Percentiles rank a stretch among this genome's conserved stretches.
phyloP scores from a whole-genome alignment of 129 eudicot genomes.

The Centrapalus pauciflorus region DNA sequence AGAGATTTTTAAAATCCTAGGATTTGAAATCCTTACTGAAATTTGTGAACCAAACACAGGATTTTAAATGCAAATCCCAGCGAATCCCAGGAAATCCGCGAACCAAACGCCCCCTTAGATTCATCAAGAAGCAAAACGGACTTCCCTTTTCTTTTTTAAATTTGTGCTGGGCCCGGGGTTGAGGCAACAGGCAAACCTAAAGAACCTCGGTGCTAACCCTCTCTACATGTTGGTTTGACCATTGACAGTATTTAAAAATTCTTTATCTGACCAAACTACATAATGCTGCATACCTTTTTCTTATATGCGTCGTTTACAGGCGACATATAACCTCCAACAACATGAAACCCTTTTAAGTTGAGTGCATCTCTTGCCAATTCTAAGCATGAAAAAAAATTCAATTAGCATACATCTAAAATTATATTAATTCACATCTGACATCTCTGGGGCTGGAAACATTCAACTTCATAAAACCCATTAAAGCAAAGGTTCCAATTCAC shows the following conservation, averaged over 20 bases:
- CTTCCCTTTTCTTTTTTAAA: background rate
- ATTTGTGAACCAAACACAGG: no score
- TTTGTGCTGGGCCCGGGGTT: background rate
- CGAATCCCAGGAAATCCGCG: no score
- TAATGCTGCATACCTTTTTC: slow-evolving; percentile 52
- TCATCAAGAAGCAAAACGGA: background rate
- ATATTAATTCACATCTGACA: background rate
- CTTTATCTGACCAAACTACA: background rate
- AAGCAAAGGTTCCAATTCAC: background rate
- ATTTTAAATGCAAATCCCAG: no score
- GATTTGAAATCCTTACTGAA: no score
- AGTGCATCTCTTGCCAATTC: slow-evolving; percentile 93
- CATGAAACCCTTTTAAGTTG: slow-evolving; percentile 60
- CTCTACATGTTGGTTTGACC: background rate
- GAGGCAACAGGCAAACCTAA: background rate
- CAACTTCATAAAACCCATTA: background rate
- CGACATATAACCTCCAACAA: slow-evolving; percentile 94
- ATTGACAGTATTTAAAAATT: background rate
- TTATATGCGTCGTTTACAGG: slow-evolving; percentile 92
- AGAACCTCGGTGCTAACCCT: background rate
- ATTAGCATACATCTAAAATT: background rate
- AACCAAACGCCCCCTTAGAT: no score
- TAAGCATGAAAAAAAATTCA: slow-evolving; percentile 25
- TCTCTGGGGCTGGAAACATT: background rate
- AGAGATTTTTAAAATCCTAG: no score